Conservation (phyloP, 2,329 filamentous ascomycete species). For the Metarhizium anisopliae region DNA sequence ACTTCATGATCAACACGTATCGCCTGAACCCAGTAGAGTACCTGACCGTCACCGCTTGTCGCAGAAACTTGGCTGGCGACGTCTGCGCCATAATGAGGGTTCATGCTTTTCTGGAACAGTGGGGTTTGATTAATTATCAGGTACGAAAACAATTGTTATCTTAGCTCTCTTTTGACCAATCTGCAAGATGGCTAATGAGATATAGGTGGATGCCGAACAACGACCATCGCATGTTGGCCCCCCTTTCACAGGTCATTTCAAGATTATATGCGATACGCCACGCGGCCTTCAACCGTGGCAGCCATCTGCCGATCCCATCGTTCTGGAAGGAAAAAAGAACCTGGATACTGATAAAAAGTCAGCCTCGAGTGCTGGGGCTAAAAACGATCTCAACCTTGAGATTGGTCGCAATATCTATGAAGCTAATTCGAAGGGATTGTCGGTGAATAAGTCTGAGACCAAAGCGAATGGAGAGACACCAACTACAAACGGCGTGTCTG, state of each 20-base stretch:
- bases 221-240: constrained; percentile 91
- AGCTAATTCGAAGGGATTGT: constrained; percentile 66
- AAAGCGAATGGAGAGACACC: constrained; percentile 70
- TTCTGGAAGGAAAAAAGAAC: constrained; percentile 51
- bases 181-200: constrained; percentile 3
- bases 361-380: constrained; percentile 54
- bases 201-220: constrained; percentile 88
- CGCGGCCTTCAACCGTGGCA: constrained; percentile 93
- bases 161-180: background rate
- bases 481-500: constrained; percentile 53
- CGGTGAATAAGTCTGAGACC: constrained; percentile 61
- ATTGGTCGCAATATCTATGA: constrained; percentile 95
- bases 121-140: constrained; percentile 98
- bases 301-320: constrained; percentile 67
- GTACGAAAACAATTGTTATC: constrained; percentile 36
- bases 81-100: constrained; percentile 99
- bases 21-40: constrained; percentile 93
- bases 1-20: constrained; percentile 99
- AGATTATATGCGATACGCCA: constrained; percentile 90
- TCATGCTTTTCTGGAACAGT: constrained; percentile 94
- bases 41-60: constrained; percentile 90
- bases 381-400: constrained; percentile 82
- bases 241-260: constrained; percentile 95
- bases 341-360: constrained; percentile 67
- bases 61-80: constrained; percentile 89